Evolutionary conservation across 1,139 yeast genomes (phyloP).

Genomic region (Meyerozyma guilliermondii): DNA sequence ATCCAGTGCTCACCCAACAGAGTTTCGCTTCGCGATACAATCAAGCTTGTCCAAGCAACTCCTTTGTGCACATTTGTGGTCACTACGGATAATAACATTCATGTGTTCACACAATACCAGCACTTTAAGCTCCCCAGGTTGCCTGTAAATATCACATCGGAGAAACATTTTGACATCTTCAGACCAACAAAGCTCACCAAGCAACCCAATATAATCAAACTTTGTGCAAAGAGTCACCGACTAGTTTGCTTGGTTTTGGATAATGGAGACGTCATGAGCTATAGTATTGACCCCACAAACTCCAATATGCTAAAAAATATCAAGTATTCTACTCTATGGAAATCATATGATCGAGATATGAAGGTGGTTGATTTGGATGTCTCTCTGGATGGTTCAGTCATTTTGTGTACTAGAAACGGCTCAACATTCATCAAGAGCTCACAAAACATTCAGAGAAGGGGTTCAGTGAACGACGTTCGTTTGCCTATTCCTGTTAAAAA

Average conservation of each 20-base stretch:
- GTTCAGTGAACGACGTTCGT: slow-evolving; percentile 25
- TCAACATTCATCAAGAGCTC: slow-evolving; percentile 43
- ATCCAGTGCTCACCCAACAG: slow-evolving; percentile 39
- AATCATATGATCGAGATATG: slow-evolving; percentile 48
- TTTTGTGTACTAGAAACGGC: slow-evolving; percentile 66
- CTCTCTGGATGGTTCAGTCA: slow-evolving; percentile 62
- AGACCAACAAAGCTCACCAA: slow-evolving; percentile 47
- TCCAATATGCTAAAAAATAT: slow-evolving; percentile 25
- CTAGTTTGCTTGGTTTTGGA: slow-evolving; percentile 42
- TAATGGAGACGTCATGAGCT: slow-evolving; percentile 46
- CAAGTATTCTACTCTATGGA: slow-evolving; percentile 45
- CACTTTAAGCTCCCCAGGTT: slow-evolving; percentile 45
- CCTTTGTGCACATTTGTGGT: slow-evolving; percentile 70
- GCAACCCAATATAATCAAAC: slow-evolving; percentile 28
- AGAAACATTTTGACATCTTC: slow-evolving; percentile 47
- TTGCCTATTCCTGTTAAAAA: slow-evolving; percentile 22
- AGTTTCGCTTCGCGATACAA: slow-evolving; percentile 42
- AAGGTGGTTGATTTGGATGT: slow-evolving; percentile 59
- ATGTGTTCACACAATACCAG: slow-evolving; percentile 55
- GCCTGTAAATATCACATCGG: slow-evolving; percentile 26
- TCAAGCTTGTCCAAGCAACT: slow-evolving; percentile 59
- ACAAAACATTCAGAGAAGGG: slow-evolving; percentile 25
- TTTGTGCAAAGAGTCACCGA: slow-evolving; percentile 30
- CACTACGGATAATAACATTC: slow-evolving; percentile 55
- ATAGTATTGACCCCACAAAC: slow-evolving; percentile 15